Conservation (phyloP, 768 basidiomycete species). For the Termitomyces sp. region DNA sequence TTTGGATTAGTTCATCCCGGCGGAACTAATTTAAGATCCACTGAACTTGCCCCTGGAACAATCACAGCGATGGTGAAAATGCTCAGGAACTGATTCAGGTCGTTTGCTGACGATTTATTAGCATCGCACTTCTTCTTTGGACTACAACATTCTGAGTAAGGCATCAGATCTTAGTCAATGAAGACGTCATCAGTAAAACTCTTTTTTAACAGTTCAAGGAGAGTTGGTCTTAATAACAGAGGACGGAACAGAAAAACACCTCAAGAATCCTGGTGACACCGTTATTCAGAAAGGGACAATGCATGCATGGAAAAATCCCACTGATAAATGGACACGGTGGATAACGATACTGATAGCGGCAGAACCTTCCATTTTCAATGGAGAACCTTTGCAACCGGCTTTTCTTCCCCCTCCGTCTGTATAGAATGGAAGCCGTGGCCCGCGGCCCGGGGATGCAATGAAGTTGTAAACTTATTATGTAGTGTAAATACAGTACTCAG, state of each 20-base stretch:
- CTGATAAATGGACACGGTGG: conserved; percentile 45
- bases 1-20: conserved; percentile 36
- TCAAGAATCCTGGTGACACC: conserved; percentile 50
- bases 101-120: conserved; percentile 13
- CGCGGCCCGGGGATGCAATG: conserved; percentile 5
- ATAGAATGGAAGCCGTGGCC: not conserved
- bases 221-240: conserved; percentile 51
- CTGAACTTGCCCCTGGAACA: conserved; percentile 49
- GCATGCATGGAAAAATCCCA: conserved; percentile 60
- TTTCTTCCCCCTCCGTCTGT: conserved; percentile 9
- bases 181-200: not conserved
- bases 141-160: conserved; percentile 56
- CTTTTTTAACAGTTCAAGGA: conserved; percentile 38
- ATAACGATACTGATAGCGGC: conserved; percentile 48
- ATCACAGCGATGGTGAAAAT: conserved; percentile 39
- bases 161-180: not conserved
- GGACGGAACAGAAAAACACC: conserved; percentile 45
- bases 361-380: conserved; percentile 43
- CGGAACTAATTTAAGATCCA: conserved; percentile 45
- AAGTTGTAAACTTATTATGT: too few species aligned
- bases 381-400: conserved; percentile 30
- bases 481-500: not conserved
- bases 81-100: not conserved
- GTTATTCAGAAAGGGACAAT: conserved; percentile 54
- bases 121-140: conserved; percentile 51